Conservation (phyloP, 441 rosid genomes). For the Adansonia gregorii region DNA sequence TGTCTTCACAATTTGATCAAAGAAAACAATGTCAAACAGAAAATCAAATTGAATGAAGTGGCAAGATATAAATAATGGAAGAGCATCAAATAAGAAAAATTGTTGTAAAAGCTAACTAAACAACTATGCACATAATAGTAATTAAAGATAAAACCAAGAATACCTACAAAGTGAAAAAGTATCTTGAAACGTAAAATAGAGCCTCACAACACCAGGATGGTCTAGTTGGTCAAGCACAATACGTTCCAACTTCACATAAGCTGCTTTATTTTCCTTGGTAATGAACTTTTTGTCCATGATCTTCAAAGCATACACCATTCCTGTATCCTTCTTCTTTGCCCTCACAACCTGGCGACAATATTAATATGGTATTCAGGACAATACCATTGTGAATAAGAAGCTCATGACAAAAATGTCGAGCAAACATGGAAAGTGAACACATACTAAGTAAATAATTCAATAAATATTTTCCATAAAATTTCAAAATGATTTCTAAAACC, state of each 20-base stretch:
- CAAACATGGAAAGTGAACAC: neutral
- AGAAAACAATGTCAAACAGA: constrained; percentile 22
- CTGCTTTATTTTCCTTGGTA: constrained; percentile 97
- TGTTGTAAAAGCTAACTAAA: constrained; percentile 15
- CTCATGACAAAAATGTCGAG: constrained; percentile 13
- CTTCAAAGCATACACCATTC: constrained; percentile 88
- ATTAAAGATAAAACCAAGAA: constrained; percentile 30
- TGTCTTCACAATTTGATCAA: constrained; percentile 52
- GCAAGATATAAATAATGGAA: constrained; percentile 21
- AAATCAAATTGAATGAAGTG: constrained; percentile 29
- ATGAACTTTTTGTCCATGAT: constrained; percentile 99
- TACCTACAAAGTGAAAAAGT: constrained; percentile 64
- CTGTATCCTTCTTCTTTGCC: constrained; percentile 93
- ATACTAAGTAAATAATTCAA: constrained; percentile 6
- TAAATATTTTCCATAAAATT: constrained; percentile 8
- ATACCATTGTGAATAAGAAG: constrained; percentile 20
- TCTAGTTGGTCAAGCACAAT: constrained; percentile 72
- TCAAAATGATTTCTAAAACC: neutral
- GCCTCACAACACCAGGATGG: constrained; percentile 73
- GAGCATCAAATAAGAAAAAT: neutral
- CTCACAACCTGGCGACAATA: constrained; percentile 74
- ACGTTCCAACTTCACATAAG: constrained; percentile 95
- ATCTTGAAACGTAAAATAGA: constrained; percentile 71
- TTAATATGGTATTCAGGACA: constrained; percentile 28
- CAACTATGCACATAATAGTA: constrained; percentile 12